phyloP scores from a whole-genome alignment of 768 basidiomycete genomes.

The Gymnopilus dilepis region DNA sequence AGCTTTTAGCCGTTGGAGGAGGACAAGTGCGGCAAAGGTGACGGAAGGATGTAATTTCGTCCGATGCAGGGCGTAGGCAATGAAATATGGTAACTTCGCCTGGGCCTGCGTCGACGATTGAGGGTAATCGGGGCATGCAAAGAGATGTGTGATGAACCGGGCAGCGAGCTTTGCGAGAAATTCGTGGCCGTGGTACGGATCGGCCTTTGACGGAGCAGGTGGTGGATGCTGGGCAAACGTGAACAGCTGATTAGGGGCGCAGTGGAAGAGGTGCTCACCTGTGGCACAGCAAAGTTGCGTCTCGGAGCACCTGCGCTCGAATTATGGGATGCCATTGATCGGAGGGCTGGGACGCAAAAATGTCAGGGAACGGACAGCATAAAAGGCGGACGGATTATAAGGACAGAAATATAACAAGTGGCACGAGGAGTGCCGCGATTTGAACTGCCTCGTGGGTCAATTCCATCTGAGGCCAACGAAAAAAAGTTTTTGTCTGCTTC shows the following conservation, averaged over 20 bases:
- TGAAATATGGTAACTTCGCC: conserved; percentile 75
- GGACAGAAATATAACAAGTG: conserved; percentile 11
- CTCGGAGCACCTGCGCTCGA: conserved; percentile 27
- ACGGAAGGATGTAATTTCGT: conserved; percentile 76
- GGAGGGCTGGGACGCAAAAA: conserved; percentile 20
- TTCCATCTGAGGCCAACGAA: conserved; percentile 4
- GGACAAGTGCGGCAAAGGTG: conserved; percentile 66
- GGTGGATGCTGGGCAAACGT: conserved; percentile 29
- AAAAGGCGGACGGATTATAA: conserved; percentile 16
- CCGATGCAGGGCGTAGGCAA: conserved; percentile 87
- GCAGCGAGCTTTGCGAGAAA: conserved; percentile 68
- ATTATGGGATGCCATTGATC: conserved; percentile 28
- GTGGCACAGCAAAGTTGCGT: conserved; percentile 27
- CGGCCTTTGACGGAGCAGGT: conserved; percentile 37
- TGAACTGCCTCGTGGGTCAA: conserved; percentile 9
- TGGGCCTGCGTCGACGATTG: conserved; percentile 60
- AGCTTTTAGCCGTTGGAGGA: conserved; percentile 85
- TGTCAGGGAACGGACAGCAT: conserved; percentile 22
- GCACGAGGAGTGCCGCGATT: conserved; percentile 12
- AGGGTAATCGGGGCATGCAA: conserved; percentile 85
- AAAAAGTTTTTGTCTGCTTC: conserved; percentile 23
- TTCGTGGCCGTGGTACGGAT: conserved; percentile 82
- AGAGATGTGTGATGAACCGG: conserved; percentile 84
- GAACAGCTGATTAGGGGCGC: conserved; percentile 1
- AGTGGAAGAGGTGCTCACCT: conserved; percentile 19